Conservation (phyloP, 208 protist genomes). For the Trypanosoma lewisi region DNA sequence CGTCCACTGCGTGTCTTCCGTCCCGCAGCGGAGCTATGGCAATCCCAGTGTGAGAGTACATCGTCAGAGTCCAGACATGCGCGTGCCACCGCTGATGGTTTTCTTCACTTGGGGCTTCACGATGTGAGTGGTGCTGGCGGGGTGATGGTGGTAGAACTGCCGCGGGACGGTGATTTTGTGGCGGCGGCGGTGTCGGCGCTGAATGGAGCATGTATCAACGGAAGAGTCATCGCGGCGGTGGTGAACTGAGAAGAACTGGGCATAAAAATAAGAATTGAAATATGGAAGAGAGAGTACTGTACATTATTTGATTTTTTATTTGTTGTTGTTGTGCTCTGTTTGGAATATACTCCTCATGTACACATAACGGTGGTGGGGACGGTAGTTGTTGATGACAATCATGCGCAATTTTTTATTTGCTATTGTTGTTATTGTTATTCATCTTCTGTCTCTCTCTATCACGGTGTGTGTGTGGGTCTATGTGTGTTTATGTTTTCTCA, state of each 20-base stretch:
- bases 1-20: slow-evolving; percentile 49
- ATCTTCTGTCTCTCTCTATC: too few relatives aligned
- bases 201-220: slow-evolving; percentile 73
- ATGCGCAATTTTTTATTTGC: too few relatives aligned
- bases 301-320: too few relatives aligned
- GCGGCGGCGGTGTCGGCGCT: slow-evolving; percentile 41
- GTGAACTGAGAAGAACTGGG: slow-evolving; percentile 19
- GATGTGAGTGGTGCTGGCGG: slow-evolving; percentile 60
- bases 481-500: too few relatives aligned
- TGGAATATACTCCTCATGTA: too few relatives aligned
- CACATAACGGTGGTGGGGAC: too few relatives aligned
- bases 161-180: slow-evolving; percentile 29
- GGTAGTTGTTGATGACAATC: too few relatives aligned
- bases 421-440: too few relatives aligned
- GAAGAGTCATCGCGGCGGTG: slow-evolving; percentile 50
- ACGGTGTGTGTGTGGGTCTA: too few relatives aligned
- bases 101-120: slow-evolving; percentile 35
- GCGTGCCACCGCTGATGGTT: neutral
- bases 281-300: neutral
- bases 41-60: neutral
- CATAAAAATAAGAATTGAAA: slow-evolving; percentile 1
- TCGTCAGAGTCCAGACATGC: neutral
- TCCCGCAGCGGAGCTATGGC: slow-evolving; percentile 44
- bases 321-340: too few relatives aligned
- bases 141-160: slow-evolving; percentile 62